A percentile compares a stretch with the other conserved stretches of the same genome.
These are phyloP conservation scores for Chimonanthus praecox DNA, from an alignment of 164 flowering plant genomes.

Conservation along the genomic window DNA sequence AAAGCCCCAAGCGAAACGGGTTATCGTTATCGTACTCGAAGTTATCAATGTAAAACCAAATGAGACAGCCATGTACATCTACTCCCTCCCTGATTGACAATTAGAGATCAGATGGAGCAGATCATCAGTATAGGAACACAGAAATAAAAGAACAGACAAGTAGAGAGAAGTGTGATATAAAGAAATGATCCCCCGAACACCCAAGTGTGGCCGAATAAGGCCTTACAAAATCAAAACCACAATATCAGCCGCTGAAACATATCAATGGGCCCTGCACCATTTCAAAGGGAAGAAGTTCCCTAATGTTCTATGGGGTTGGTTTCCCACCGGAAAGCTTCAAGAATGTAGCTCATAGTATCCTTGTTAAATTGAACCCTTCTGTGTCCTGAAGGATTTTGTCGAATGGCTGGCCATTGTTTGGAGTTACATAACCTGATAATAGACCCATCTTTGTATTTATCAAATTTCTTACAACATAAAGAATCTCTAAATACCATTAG, in stretches of 20 bases:
- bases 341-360: conserved; percentile 15
- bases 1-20: conserved; percentile 27
- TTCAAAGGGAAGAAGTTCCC: neutral
- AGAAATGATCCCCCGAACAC: too few species aligned
- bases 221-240: neutral
- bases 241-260: neutral
- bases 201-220: too few species aligned
- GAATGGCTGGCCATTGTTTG: conserved; percentile 17
- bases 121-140: neutral
- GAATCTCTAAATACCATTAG: neutral
- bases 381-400: conserved; percentile 19
- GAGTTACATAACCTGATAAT: conserved; percentile 20
- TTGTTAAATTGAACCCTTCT: conserved; percentile 18
- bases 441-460: neutral
- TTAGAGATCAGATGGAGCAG: neutral
- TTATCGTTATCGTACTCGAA: conserved; percentile 39
- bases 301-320: neutral
- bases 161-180: neutral
- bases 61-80: conserved; percentile 17
- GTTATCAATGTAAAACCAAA: conserved; percentile 43
- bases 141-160: neutral
- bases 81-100: conserved; percentile 15
- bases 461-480: neutral
- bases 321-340: conserved; percentile 20
- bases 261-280: neutral